Evolutionary conservation across 768 basidiomycete species (phyloP).

Genomic region (Artomyces pyxidatus): DNA sequence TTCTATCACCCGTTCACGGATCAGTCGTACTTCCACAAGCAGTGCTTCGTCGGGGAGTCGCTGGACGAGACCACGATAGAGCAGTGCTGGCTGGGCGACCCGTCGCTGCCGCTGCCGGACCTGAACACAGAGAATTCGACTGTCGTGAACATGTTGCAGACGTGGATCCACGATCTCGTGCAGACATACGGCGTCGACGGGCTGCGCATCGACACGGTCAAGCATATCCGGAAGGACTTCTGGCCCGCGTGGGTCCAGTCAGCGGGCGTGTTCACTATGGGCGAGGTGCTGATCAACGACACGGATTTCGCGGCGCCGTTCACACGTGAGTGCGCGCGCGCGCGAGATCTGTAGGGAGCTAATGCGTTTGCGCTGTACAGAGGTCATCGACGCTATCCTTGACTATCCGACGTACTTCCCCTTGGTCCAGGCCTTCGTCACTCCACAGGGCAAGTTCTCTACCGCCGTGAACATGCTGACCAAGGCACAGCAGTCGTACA

Average conservation of each 20-base stretch:
- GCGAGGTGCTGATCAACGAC: constrained; percentile 43
- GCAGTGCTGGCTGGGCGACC: constrained; percentile 55
- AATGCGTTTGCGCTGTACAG: constrained; percentile 16
- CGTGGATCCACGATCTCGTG: constrained; percentile 42
- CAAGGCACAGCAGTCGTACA: constrained; percentile 29
- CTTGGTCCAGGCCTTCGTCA: constrained; percentile 32
- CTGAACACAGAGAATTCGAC: constrained; percentile 44
- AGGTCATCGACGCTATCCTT: constrained; percentile 35
- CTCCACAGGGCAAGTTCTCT: constrained; percentile 26
- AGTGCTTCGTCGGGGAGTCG: constrained; percentile 35
- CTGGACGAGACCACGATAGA: constrained; percentile 37
- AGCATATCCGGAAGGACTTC: constrained; percentile 46
- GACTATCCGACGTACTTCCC: constrained; percentile 44
- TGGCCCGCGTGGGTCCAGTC: constrained; percentile 43
- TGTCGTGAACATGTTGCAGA: constrained; percentile 36
- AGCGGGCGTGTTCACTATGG: constrained; percentile 45
- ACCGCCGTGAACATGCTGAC: constrained; percentile 22
- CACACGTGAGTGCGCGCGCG: constrained; percentile 27
- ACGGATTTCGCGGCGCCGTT: constrained; percentile 31
- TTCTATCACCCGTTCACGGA: constrained; percentile 26
- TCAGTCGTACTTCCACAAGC: constrained; percentile 30
- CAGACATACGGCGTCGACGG: constrained; percentile 43
- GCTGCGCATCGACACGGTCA: constrained; percentile 51
- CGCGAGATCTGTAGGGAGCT: background rate
- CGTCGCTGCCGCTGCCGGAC: constrained; percentile 44